Percentiles rank a stretch among this genome's conserved stretches.
phyloP scores from a whole-genome alignment of 2,329 filamentous ascomycete genomes.

The Aspergillus aculeatinus region DNA sequence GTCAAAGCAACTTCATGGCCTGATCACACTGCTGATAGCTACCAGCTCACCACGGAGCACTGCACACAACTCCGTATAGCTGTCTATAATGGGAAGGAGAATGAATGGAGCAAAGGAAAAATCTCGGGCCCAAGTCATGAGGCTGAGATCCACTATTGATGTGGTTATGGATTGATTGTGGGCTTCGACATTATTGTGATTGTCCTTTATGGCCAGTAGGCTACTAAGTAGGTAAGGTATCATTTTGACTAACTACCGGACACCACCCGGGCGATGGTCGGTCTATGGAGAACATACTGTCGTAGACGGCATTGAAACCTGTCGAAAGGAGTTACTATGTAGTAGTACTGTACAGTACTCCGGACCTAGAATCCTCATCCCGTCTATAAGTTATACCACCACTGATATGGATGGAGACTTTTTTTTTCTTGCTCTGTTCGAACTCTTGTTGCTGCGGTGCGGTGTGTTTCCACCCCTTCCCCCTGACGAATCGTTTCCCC shows the following conservation, averaged over 20 bases:
- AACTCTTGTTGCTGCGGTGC: background rate
- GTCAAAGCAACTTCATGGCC: background rate
- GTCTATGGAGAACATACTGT: background rate
- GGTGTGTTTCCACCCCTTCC: background rate
- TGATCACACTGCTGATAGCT: background rate
- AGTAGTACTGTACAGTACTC: background rate
- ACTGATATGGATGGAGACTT: background rate
- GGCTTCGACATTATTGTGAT: background rate
- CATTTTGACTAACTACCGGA: background rate
- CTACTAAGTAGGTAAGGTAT: background rate
- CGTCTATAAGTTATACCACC: background rate
- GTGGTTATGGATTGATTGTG: background rate
- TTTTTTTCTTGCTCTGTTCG: background rate
- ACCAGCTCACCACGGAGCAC: no score
- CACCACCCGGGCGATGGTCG: background rate
- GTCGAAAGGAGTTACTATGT: no score
- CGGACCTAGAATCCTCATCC: background rate
- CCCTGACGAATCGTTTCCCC: background rate
- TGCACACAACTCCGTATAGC: background rate
- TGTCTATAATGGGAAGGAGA: background rate
- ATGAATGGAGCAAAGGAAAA: background rate
- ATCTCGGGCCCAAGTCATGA: constrained; percentile 6
- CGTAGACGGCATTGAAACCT: background rate
- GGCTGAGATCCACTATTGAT: constrained; percentile 8
- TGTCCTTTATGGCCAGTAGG: background rate